phyloP scores from a whole-genome alignment of 352 stramenopile species.

The Phytophthora litchii region DNA sequence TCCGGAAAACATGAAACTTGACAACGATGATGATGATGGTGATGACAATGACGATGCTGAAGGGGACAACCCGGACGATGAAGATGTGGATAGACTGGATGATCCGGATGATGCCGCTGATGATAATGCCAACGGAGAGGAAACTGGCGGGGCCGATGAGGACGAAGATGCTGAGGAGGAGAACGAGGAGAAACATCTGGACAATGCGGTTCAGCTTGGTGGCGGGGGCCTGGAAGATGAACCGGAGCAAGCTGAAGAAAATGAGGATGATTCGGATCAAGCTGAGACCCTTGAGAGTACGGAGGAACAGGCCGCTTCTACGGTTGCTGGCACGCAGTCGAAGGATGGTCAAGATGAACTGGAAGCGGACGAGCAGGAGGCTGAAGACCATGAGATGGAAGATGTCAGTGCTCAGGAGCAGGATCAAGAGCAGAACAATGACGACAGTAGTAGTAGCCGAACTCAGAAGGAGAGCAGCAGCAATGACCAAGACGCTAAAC shows the following conservation, averaged over 20 bases:
- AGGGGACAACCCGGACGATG: constrained; percentile 47
- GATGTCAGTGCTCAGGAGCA: constrained; percentile 55
- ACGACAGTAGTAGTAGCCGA: constrained; percentile 64
- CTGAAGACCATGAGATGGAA: constrained; percentile 52
- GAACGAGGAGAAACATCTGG: constrained; percentile 70
- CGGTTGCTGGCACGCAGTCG: constrained; percentile 75
- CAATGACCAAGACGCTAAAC: constrained; percentile 60
- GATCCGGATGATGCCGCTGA: constrained; percentile 54
- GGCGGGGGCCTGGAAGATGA: constrained; percentile 81
- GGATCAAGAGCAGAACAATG: constrained; percentile 51
- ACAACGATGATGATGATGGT: constrained; percentile 51
- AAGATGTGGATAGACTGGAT: constrained; percentile 65
- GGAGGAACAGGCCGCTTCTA: constrained; percentile 62
- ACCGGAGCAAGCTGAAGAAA: constrained; percentile 63
- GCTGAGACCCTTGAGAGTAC: constrained; percentile 43
- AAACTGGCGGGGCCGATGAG: constrained; percentile 43
- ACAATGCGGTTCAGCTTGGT: constrained; percentile 71
- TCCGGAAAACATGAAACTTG: constrained; percentile 88
- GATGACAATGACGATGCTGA: constrained; percentile 51
- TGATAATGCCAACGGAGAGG: constrained; percentile 37
- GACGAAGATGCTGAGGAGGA: constrained; percentile 69
- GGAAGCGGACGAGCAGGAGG: constrained; percentile 59
- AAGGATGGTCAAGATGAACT: constrained; percentile 85
- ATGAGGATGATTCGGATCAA: constrained; percentile 67
- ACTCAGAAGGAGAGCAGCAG: constrained; percentile 56